Evolutionary conservation across 306 rosid species (phyloP).

Genomic region (Sphenostylis stenocarpa): DNA sequence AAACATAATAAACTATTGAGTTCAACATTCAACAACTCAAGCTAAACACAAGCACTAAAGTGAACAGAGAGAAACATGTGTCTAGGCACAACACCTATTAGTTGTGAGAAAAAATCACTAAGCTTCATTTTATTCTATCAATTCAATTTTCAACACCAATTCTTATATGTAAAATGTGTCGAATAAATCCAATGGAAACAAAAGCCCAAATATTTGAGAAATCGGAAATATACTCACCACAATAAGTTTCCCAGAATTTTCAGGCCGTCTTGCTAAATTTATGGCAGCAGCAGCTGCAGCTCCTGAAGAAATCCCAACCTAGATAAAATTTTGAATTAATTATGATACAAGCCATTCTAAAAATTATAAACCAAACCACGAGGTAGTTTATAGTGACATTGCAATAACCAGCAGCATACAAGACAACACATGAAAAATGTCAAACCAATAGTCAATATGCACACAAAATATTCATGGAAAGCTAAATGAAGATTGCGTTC

Average conservation of each 20-base stretch:
- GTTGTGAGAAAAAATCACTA: background rate
- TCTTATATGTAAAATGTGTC: background rate
- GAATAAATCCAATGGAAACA: background rate
- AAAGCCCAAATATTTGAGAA: slow-evolving; percentile 21
- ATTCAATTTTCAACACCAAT: background rate
- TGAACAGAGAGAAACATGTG: background rate
- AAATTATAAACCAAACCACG: slow-evolving; percentile 2
- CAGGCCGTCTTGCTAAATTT: slow-evolving; percentile 75
- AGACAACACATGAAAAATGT: slow-evolving; percentile 22
- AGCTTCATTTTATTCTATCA: slow-evolving; percentile 17
- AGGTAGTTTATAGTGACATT: background rate
- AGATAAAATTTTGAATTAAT: slow-evolving; percentile 31
- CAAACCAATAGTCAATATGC: slow-evolving; percentile 15
- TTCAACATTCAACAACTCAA: slow-evolving; percentile 12
- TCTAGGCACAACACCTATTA: background rate
- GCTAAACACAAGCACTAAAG: background rate
- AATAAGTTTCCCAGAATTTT: slow-evolving; percentile 81
- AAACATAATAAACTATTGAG: background rate
- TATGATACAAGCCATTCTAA: slow-evolving; percentile 6
- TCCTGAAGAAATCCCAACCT: slow-evolving; percentile 98
- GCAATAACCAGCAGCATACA: slow-evolving; percentile 25
- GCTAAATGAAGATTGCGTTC: slow-evolving; percentile 5
- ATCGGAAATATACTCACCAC: slow-evolving; percentile 49
- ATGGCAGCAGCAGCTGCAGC: slow-evolving; percentile 96
- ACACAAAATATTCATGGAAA: slow-evolving; percentile 3